Evolutionary conservation across 768 basidiomycete genomes (phyloP).

Genomic region (Macrolepiota dolichaula): DNA sequence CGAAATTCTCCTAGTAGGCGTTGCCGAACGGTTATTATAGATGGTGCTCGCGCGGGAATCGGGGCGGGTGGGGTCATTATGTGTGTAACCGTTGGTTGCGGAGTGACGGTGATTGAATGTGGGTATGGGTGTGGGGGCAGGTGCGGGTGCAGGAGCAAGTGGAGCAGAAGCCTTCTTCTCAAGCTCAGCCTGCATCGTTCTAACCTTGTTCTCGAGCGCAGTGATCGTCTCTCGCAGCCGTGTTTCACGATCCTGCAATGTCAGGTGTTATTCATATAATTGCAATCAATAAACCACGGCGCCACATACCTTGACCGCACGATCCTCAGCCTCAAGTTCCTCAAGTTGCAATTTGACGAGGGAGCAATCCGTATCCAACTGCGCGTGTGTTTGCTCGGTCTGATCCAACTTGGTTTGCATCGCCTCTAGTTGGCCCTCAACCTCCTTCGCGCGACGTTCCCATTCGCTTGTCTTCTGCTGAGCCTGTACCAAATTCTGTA

Average conservation of each 20-base stretch:
- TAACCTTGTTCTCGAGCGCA: conserved; percentile 56
- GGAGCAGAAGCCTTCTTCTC: conserved; percentile 39
- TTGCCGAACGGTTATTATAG: conserved; percentile 47
- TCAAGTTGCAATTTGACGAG: conserved; percentile 69
- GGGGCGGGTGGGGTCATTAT: conserved; percentile 52
- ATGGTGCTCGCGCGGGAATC: conserved; percentile 72
- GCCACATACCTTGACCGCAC: conserved; percentile 54
- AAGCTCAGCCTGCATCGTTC: conserved; percentile 56
- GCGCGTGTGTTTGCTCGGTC: conserved; percentile 57
- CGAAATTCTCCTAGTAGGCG: conserved; percentile 38
- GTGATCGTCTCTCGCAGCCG: conserved; percentile 67
- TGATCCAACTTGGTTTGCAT: conserved; percentile 62
- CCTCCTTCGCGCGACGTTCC: conserved; percentile 75
- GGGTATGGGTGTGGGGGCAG: conserved; percentile 27
- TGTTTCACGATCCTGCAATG: conserved; percentile 62
- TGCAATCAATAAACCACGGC: too few species aligned
- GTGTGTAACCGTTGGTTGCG: conserved; percentile 37
- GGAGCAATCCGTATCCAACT: conserved; percentile 70
- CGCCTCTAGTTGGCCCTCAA: conserved; percentile 60
- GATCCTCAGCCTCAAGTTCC: conserved; percentile 70
- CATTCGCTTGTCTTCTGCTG: conserved; percentile 80
- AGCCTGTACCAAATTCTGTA: conserved; percentile 64
- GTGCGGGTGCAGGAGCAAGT: conserved; percentile 23
- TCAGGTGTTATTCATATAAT: too few species aligned
- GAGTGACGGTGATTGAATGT: conserved; percentile 32